phyloP scores from a whole-genome alignment of 306 rosid genomes.

The Purshia tridentata region DNA sequence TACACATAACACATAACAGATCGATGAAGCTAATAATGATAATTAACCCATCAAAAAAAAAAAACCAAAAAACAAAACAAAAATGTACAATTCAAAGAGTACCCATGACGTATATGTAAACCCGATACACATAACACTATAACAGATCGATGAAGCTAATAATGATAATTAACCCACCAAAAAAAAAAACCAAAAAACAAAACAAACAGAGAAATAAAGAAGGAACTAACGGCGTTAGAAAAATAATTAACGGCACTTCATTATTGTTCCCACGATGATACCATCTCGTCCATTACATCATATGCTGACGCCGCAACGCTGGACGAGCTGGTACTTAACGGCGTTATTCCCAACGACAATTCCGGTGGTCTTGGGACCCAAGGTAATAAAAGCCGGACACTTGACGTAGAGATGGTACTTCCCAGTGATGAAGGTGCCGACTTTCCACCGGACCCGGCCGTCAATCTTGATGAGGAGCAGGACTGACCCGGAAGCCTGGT shows the following conservation, averaged over 20 bases:
- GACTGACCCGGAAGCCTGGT: conserved; percentile 50
- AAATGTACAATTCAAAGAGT: conserved; percentile 38
- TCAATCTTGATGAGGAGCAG: conserved; percentile 43
- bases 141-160: conserved; percentile 9
- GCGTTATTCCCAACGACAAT: conserved; percentile 47
- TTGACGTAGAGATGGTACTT: conserved; percentile 61
- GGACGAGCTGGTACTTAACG: conserved; percentile 69
- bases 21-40: background rate
- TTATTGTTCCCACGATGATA: no score
- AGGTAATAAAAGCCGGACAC: conserved; percentile 64
- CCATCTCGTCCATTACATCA: conserved; percentile 20
- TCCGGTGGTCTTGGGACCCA: conserved; percentile 40
- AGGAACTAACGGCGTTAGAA: conserved; percentile 8
- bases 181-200: background rate
- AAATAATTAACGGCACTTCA: background rate
- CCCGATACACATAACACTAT: conserved; percentile 1
- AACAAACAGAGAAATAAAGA: background rate
- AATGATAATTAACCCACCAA: background rate
- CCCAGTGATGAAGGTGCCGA: conserved; percentile 62
- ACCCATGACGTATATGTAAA: background rate
- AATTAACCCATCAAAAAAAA: conserved; percentile 7
- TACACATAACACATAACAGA: conserved; percentile 11
- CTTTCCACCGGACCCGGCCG: conserved; percentile 85
- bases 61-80: background rate
- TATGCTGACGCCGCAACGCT: conserved; percentile 64